Evolutionary conservation across 2,329 filamentous ascomycete genomes (phyloP), one percentile per base, ranked within the genome.

Genomic region (Penicillium crustosum): DNA sequence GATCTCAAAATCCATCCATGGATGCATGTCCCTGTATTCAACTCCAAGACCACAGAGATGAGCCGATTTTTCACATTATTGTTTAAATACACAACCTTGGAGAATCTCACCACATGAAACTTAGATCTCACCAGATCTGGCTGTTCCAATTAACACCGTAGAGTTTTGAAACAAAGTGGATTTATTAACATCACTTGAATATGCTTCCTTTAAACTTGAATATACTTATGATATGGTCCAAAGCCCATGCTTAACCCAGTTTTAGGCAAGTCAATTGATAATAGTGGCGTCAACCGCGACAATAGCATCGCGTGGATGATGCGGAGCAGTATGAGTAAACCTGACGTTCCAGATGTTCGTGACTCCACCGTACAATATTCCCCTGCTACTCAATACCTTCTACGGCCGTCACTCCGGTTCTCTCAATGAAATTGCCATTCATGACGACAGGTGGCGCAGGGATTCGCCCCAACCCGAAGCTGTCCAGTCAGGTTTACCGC

Each of bases 401-500:
- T 66, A 73, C 58, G 70, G 74, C 17, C 66, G 67, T 31, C 60
- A 59, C 6, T 63, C 64, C 36, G 57, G 60, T 53, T 73, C 73
- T 2, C 59, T 73, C 27, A 77, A 78, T 56, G 31, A 33, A 12
- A 15, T 13, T 13, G 31, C 31, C 31, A 12, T 15, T 33, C 6
- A 33, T 33, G 31, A 33, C 31, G 31, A 33, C 31, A 13, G 5
- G 31, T 33, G 12, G 31, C 31, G 12, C 31, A 33, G 2, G 31
- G 31, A 15, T 33, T 33, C 12, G 31, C 31, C 31, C 12, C 31
- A 33, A 6, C 31, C 31, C 75, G 1, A 61, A 69, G 45, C 58
- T 78, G 12, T 74, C 75, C 6, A 69, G 60, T 6, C 72, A 76
- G 43, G 71, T 76, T 4, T 80, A 77, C 49, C 72, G 76, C 1